Base-by-base conservation (phyloP, 2,329 filamentous ascomycete species). In the Hypoxylon sp. region DNA sequence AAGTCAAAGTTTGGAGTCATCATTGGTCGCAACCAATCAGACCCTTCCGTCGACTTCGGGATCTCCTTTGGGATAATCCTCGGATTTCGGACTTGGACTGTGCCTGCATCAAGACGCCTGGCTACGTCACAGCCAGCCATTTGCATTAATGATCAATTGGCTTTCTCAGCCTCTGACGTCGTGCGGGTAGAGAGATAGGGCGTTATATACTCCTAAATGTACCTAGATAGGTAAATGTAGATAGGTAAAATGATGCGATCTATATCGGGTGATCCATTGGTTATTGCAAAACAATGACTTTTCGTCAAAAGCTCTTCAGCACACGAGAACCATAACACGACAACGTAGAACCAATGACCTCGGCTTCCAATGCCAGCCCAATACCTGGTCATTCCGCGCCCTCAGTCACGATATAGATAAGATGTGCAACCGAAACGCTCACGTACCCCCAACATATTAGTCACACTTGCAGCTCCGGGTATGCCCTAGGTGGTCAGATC, bases 11-110 rank as follows among this genome's bases (percentile, higher is more conserved):
- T 35, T 37, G 46, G 9, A 29, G 42, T 55, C 19, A 61, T 61
- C 58, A 47, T 47, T 1, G 17, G 26, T 56, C 8, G 24, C 37
- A 24, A 22, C 39, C 39, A 50, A 29, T 56, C 37, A 47, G 22
- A 50, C 9, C 31, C 19, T 44, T 42, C 55, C 55, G 14, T 58
- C 48, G 8, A 37, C 63, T 68, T 56, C 65, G 64, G 33, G 29
- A 52, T 55, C 66, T 63, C 62, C 66, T 68, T 68, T 66, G 2
- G 63, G 62, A 39, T 11, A 33, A 51, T 4, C 14, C 10, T n/a
- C 24, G 19, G 17, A 22, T 24, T 31, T 31, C 50, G 58, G 53
- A 44, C 14, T 17, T 24, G 9, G 31, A n/a, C 19, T 17, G 42
- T 24, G 39, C n/a, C 14, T 44, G 39, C 39, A 42, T 14, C 37